Evolutionary conservation across 108 stramenopile species (phyloP).

Genomic region (Parmales sp.): DNA sequence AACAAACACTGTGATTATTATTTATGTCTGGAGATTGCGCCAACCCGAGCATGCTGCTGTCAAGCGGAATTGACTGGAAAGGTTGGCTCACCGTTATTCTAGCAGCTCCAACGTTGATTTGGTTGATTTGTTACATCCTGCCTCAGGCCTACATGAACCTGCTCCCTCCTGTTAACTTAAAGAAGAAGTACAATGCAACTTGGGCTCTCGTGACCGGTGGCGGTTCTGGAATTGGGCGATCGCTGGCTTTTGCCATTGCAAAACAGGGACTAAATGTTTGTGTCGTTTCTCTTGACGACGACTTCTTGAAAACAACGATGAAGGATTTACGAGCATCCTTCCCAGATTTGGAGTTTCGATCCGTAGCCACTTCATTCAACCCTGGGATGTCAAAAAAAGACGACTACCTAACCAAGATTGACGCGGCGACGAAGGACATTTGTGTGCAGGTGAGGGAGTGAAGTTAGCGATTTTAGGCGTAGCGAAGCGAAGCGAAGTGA

Average conservation of each 20-base stretch:
- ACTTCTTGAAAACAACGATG: constrained; percentile 48
- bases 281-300: constrained; percentile 87
- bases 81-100: constrained; percentile 23
- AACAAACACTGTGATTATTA: no score
- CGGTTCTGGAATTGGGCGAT: constrained; percentile 90
- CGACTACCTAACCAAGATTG: constrained; percentile 60
- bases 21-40: no score
- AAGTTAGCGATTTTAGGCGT: no score
- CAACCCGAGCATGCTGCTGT: no score
- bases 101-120: constrained; percentile 66
- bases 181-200: constrained; percentile 70
- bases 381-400: no score
- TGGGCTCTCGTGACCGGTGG: constrained; percentile 98
- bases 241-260: constrained; percentile 81
- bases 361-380: no score
- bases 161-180: constrained; percentile 72
- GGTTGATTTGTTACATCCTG: constrained; percentile 59
- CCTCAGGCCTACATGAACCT: constrained; percentile 67
- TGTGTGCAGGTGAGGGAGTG: constrained; percentile 67
- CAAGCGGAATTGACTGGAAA: no score
- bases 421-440: constrained; percentile 74
- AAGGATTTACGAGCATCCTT: no score
- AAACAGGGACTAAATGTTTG: constrained; percentile 92
- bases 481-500: no score
- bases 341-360: no score